Percentiles rank a stretch among this genome's conserved stretches.
Conservation (phyloP, 768 basidiomycete genomes). For the Russula sp. region DNA sequence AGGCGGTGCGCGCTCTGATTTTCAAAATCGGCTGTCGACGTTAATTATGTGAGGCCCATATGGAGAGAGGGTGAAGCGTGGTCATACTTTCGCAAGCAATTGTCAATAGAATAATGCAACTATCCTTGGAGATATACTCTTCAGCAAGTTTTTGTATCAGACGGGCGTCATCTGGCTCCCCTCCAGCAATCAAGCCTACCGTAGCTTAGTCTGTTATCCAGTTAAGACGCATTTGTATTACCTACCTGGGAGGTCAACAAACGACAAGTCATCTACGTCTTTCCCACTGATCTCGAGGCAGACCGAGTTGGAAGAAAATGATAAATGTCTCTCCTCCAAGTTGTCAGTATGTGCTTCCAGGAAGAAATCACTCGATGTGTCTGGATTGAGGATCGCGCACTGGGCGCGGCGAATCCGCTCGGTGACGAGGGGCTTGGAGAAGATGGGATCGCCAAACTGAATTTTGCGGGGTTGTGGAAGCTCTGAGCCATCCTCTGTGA, state of each 20-base stretch:
- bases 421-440: slow-evolving; percentile 47
- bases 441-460: slow-evolving; percentile 34
- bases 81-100: slow-evolving; percentile 58
- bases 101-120: slow-evolving; percentile 53
- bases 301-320: slow-evolving; percentile 33
- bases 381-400: slow-evolving; percentile 56
- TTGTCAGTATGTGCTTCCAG: slow-evolving; percentile 32
- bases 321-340: slow-evolving; percentile 17
- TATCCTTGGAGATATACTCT: slow-evolving; percentile 53
- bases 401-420: slow-evolving; percentile 62
- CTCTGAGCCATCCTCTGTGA: slow-evolving; percentile 21
- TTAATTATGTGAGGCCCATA: not conserved
- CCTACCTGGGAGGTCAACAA: slow-evolving; percentile 36
- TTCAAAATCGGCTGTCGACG: slow-evolving; percentile 59
- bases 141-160: slow-evolving; percentile 53
- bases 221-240: not conserved
- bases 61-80: not conserved
- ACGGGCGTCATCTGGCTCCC: slow-evolving; percentile 49
- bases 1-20: slow-evolving; percentile 71
- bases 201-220: not conserved
- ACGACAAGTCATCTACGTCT: slow-evolving; percentile 35
- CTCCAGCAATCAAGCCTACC: slow-evolving; percentile 49
- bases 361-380: slow-evolving; percentile 29
- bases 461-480: slow-evolving; percentile 31
- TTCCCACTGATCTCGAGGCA: slow-evolving; percentile 33